Evolutionary conservation across 2,329 filamentous ascomycete species (phyloP), one percentile per base, ranked within the genome.

Genomic region (Cordyceps sp.): DNA sequence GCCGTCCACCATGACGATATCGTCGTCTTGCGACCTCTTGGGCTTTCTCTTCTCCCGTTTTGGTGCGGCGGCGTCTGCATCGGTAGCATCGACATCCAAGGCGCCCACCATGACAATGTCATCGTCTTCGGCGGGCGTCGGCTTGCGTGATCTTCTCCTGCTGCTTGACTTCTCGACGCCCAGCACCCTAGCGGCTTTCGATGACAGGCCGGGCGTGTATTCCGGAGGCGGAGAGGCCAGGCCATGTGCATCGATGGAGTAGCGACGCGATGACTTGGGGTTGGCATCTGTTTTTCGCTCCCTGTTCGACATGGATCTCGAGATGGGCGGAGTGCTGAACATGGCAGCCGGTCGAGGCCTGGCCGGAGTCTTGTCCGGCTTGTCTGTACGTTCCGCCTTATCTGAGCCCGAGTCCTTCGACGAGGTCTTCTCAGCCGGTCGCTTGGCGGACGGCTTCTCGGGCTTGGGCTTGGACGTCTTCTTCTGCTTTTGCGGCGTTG

Each of bases 101-200:
- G 54, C 48, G 16, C 53, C 59, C 15, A 54, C 54, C 58, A 70
- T 64, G 25, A 62, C 51, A 28, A 64, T 54, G 26, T 71, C 66
- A 18, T 68, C 63, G 7, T 70, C 61, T 10, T 60, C 58, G 10
- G 51, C 50, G 13, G 42, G 32, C 24, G 42, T 39, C 7, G 37
- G 25, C 39, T 61, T 72, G 34, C 66, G 65, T 21, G 48, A 42
- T 49, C 68, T 59, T 32, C 53, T 58, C 39, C 52, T 58, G 39
- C 52, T 54, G 27, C 45, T 47, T 12, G 54, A 50, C 33, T 54
- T 57, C 26, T 61, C 61, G 17, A 69, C 42, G 59, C 85, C 72
- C 3, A 90, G 72, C 32, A 88, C 55, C 53, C 76, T 85, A 21
- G 82, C 81, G 19, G 82, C 83, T 53, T 92, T 93, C 29, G 73